Conservation (phyloP, 805 yeast genomes). For the Ogataea nonfermentans region DNA sequence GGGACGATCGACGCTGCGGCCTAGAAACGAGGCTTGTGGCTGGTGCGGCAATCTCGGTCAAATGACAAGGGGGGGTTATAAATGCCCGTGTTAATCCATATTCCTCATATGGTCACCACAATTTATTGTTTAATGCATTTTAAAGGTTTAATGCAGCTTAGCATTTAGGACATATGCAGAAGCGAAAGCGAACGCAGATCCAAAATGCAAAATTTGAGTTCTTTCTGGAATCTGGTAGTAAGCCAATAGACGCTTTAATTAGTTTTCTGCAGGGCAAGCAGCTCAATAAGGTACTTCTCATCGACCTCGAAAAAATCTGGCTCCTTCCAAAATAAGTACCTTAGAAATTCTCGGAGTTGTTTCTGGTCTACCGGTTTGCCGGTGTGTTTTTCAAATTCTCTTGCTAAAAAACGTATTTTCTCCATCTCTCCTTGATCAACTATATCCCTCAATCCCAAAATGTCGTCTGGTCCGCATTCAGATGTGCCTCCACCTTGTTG, state of each 20-base stretch:
- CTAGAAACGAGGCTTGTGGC: too few species aligned
- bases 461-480: constrained; percentile 60
- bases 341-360: constrained; percentile 55
- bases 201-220: too few species aligned
- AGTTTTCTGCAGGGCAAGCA: constrained; percentile 34
- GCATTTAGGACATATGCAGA: background rate
- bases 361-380: constrained; percentile 50
- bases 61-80: too few species aligned
- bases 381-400: constrained; percentile 55
- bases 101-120: too few species aligned
- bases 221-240: too few species aligned
- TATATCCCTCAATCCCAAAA: constrained; percentile 45
- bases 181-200: background rate
- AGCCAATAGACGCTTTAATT: background rate
- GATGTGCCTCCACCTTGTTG: constrained; percentile 76
- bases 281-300: constrained; percentile 43
- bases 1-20: too few species aligned
- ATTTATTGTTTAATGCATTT: background rate
- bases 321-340: constrained; percentile 50
- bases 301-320: constrained; percentile 59
- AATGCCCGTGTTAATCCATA: too few species aligned
- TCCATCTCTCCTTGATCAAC: constrained; percentile 70
- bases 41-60: too few species aligned
- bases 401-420: constrained; percentile 64
- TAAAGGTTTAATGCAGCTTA: too few species aligned